A percentile compares a stretch with the other conserved stretches of the same genome.
phyloP scores from a whole-genome alignment of 768 basidiomycete species.

The Pisolithus orientalis region DNA sequence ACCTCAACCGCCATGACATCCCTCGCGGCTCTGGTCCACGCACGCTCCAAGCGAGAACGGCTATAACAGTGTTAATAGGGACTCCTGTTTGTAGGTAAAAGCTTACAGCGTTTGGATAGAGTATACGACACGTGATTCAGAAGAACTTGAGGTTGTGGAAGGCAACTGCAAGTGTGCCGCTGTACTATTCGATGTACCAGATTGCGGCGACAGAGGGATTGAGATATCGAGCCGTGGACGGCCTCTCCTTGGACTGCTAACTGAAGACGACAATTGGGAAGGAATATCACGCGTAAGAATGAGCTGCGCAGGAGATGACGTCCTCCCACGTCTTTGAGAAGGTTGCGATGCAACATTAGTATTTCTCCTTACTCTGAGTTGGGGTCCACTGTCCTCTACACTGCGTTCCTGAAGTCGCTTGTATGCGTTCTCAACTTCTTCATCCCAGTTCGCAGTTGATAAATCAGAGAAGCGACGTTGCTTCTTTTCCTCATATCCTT shows the following conservation, averaged over 20 bases:
- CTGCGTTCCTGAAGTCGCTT: slow-evolving; percentile 20
- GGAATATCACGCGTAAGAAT: slow-evolving; percentile 6
- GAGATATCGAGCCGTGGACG: slow-evolving; percentile 2
- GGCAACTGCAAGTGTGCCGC: slow-evolving; percentile 5
- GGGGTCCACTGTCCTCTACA: slow-evolving; percentile 16
- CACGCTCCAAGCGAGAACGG: slow-evolving; percentile 19
- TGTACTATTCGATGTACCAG: neutral
- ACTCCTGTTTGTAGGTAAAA: neutral
- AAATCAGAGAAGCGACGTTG: slow-evolving; percentile 2
- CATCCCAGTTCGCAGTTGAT: slow-evolving; percentile 19
- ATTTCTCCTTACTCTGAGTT: slow-evolving; percentile 15
- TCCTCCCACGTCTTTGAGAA: slow-evolving; percentile 1
- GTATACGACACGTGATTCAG: slow-evolving; percentile 12
- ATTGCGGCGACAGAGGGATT: slow-evolving; percentile 8
- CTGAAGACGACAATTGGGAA: slow-evolving; percentile 8
- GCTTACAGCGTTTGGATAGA: slow-evolving; percentile 16
- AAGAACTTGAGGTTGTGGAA: slow-evolving; percentile 6
- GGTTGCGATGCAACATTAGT: slow-evolving; percentile 7
- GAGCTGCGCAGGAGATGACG: slow-evolving; percentile 9
- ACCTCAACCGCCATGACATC: slow-evolving; percentile 25
- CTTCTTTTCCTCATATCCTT: slow-evolving; percentile 43
- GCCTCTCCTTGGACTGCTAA: slow-evolving; percentile 7
- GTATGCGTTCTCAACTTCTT: slow-evolving; percentile 18
- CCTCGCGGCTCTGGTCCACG: slow-evolving; percentile 26
- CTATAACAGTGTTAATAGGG: slow-evolving; percentile 10